Base-by-base conservation (phyloP, 1,284 basidiomycete species). In the Coriolopsis trogii region DNA sequence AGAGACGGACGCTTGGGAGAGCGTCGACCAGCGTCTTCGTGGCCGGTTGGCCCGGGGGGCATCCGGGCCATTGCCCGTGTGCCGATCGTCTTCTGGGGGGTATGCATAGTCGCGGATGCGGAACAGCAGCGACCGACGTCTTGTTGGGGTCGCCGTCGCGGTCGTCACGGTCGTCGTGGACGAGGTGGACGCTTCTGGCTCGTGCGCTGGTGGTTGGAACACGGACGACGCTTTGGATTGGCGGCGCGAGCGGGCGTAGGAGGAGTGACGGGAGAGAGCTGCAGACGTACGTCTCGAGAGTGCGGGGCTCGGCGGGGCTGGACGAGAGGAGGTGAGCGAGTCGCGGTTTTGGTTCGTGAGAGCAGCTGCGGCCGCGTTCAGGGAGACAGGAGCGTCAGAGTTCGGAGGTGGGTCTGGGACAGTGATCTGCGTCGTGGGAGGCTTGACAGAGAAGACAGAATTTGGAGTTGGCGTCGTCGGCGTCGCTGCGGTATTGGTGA, bases 61-160 rank as follows among this genome's bases (percentile, higher is more conserved):
- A 47, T 81, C 71, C 1, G 75, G 65, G 3, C 85, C 85, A 5
- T 70, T 67, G 2, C 84, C 84, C 3, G 62, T 60, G 63, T 84
- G 80, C 8, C 85, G 77, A 37, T 73, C 74, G 67, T 89, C 86
- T 1, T 67, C 47, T 0, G 66, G 41, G 1, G 75, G 62, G 63
- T 77, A 89, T 6, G 76, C 87, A 62, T 79, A 89, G 64, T 89
- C 87, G 16, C 83, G 79, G 40, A 89, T 79, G 57, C 76, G 78
- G 64, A 86, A 76, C 24, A 71, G 59, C 9, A 56, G 46, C 30
- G 66, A 62, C 46, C 41, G 58, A 30, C 46, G 60, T 39, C 58
- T 58, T n/a, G n/a, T n/a, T n/a, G n/a, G n/a, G 30, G 52, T 36
- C 56, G 49, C 59, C 47, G 59, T 46, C 26, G 62, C 33, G 10